Base-by-base conservation (phyloP, 2,329 filamentous ascomycete genomes). In the Neofusicoccum cordaticola region DNA sequence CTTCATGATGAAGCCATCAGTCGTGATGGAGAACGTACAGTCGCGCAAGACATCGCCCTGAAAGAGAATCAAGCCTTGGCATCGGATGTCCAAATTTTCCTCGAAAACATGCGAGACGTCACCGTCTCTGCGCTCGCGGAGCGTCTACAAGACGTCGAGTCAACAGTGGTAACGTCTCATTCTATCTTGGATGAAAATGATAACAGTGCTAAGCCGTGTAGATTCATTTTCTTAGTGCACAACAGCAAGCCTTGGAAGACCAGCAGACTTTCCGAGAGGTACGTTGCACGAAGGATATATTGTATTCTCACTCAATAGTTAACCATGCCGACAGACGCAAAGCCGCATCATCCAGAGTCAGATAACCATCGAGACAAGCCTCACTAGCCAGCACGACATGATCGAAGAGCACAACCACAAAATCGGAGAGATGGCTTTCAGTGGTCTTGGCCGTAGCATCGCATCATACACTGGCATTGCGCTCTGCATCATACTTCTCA, bases 371-470 rank as follows among this genome's bases (percentile, higher is more conserved):
- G 27, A 45, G 12, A 35, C 34, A 17, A 61, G 17, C 39, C 53
- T 65, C 7, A 22, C 31, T 17, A 45, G 35, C 17, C 63, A 65
- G 6, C 45, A 51, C 7, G 27, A 51, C 3, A 17, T 60, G 13
- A 65, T 65, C 22, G 63, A 65, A 8, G 63, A 65, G 6, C 47
- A 60, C 7, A 51, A 45, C n/a, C 31, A 61, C 3, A 61, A 48
- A 31, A 52, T 65, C 39, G n/a, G 35, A 44, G 41, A 45, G 6
- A 42, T 61, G 37, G 22, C 56, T 9, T 58, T 64, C 12, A 13
- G 42, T 13, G 37, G 62, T 3, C 42, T 64, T 13, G 35, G 50
- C 2, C 19, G 34, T 9, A 34, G 19, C 35, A 13, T 64, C 13
- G 42, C 62, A 35, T 42, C 62, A 4, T 64, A 44, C 15, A 8